A percentile compares a stretch with the other conserved stretches of the same genome.
Conservation (phyloP, 345 rosid species). For the Eucalyptus coolabah region DNA sequence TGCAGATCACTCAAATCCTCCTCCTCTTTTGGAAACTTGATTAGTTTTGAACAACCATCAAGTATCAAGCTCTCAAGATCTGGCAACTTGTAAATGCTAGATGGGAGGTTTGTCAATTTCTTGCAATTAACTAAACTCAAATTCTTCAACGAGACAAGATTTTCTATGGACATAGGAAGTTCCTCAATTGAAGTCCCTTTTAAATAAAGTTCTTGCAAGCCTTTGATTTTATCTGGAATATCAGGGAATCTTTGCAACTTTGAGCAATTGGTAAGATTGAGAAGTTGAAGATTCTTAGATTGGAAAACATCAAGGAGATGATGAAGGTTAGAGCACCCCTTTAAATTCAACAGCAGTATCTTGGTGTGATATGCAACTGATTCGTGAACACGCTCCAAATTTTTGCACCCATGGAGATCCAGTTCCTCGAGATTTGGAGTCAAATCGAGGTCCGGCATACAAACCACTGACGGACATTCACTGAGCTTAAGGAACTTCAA, state of each 20-base stretch:
- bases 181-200: background rate
- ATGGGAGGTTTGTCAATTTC: background rate
- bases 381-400: background rate
- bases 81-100: background rate
- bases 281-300: background rate
- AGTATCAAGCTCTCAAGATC: rapidly evolving
- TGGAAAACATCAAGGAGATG: background rate
- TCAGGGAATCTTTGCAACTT: background rate
- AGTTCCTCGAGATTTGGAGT: background rate
- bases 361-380: background rate
- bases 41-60: background rate
- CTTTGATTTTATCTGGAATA: background rate
- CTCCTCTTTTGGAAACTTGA: background rate
- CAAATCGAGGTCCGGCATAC: background rate
- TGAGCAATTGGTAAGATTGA: background rate
- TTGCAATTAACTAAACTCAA: background rate
- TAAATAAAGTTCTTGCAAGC: background rate
- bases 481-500: background rate
- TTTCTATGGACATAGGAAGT: background rate
- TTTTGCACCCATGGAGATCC: background rate
- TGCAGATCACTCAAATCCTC: background rate
- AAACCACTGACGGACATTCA: background rate
- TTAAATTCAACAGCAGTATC: rapidly evolving
- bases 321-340: background rate
- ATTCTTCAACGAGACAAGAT: background rate